phyloP scores from a whole-genome alignment of 1,284 basidiomycete species.

The Pascua sp. region DNA sequence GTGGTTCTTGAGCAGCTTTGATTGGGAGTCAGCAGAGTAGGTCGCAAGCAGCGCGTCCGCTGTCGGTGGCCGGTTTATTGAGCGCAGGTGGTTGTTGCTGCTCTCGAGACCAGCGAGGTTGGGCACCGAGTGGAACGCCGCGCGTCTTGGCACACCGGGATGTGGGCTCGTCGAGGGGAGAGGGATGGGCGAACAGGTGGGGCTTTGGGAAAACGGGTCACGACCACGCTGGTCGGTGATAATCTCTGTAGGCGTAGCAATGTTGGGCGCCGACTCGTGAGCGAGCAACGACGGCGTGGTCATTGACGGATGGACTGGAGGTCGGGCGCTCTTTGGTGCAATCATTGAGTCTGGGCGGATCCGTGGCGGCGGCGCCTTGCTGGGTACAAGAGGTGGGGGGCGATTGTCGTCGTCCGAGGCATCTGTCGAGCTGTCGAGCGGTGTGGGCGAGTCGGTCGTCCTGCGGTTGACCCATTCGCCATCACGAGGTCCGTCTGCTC shows the following conservation, averaged over 20 bases:
- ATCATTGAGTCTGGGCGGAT: constrained; percentile 2
- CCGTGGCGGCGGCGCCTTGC: constrained; percentile 1
- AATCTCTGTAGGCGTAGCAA: not conserved
- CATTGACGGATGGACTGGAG: constrained; percentile 6
- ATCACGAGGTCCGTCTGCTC: constrained; percentile 38
- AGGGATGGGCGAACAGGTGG: not conserved
- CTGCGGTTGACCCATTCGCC: constrained; percentile 6
- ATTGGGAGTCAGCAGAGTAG: constrained; percentile 66
- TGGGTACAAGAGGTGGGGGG: not conserved
- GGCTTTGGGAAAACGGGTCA: constrained; percentile 40
- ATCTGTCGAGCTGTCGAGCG: constrained; percentile 24
- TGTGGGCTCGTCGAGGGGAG: not conserved
- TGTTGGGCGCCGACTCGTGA: constrained; percentile 9
- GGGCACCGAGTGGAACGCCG: constrained; percentile 58
- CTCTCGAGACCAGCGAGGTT: constrained; percentile 55
- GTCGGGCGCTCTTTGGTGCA: too few species aligned
- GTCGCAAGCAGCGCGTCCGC: constrained; percentile 51
- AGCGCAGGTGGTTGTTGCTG: constrained; percentile 34
- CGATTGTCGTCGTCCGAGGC: constrained; percentile 52
- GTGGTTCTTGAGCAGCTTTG: constrained; percentile 74
- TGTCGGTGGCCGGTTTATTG: constrained; percentile 48
- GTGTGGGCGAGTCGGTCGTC: constrained; percentile 3
- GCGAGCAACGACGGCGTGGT: constrained; percentile 2
- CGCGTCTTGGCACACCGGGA: constrained; percentile 21
- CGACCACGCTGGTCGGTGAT: constrained; percentile 6